Percentiles rank a stretch among this genome's conserved stretches.
phyloP scores from a whole-genome alignment of 208 protist genomes.

The Leishmania tarentolae region DNA sequence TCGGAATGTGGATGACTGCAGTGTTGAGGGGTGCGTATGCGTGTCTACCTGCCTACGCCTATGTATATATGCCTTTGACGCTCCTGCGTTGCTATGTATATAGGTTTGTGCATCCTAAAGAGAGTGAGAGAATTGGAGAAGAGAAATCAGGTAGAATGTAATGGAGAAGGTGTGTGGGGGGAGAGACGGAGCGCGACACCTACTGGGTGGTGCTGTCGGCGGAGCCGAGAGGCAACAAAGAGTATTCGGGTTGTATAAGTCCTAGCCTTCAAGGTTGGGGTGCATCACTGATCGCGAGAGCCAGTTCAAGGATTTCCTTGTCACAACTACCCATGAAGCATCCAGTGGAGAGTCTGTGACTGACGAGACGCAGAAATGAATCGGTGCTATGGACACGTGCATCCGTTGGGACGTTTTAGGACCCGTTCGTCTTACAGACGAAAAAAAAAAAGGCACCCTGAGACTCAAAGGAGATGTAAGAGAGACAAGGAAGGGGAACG shows the following conservation, averaged over 20 bases:
- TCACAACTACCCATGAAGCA: background rate
- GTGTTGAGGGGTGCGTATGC: background rate
- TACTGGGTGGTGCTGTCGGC: background rate
- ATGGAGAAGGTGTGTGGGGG: background rate
- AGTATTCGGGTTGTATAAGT: background rate
- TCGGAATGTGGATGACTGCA: background rate
- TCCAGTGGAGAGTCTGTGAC: background rate
- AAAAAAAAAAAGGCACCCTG: background rate
- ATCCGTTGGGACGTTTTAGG: background rate
- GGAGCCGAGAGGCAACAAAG: background rate
- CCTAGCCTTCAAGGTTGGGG: background rate
- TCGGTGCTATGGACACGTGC: background rate
- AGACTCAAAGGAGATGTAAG: background rate
- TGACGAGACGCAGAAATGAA: background rate
- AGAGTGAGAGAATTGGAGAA: background rate
- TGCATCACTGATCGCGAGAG: background rate
- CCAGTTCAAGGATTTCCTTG: background rate
- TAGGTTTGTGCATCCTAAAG: background rate
- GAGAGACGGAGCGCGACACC: background rate
- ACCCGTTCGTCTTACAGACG: background rate
- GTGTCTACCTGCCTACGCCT: background rate
- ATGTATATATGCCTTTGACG: background rate
- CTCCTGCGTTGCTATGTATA: background rate
- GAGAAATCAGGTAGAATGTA: background rate
- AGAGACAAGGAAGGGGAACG: too few species aligned